phyloP scores from a whole-genome alignment of 352 stramenopile species.

The Phytophthora crassamura region DNA sequence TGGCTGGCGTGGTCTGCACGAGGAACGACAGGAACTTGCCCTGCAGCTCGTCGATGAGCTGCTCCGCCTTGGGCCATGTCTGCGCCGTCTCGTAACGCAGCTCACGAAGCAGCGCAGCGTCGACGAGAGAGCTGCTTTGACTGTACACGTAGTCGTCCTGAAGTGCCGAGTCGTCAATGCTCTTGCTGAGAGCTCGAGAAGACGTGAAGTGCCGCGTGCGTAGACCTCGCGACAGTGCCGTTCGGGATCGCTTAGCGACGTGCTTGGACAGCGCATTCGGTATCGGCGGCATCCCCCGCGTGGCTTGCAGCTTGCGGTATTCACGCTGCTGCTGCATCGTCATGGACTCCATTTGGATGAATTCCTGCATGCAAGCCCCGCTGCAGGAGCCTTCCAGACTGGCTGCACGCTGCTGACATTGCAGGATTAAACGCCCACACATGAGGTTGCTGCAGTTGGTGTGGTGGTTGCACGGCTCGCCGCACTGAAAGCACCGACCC shows the following conservation, averaged over 20 bases:
- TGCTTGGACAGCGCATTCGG: constrained; percentile 41
- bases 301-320: constrained; percentile 62
- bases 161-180: constrained; percentile 29
- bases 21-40: constrained; percentile 76
- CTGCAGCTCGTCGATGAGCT: constrained; percentile 69
- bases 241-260: constrained; percentile 25
- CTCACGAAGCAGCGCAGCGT: constrained; percentile 47
- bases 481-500: no score
- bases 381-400: constrained; percentile 55
- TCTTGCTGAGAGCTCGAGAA: constrained; percentile 42
- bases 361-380: constrained; percentile 57
- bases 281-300: constrained; percentile 49
- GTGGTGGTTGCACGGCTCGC: no score
- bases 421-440: constrained; percentile 65
- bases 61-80: constrained; percentile 56
- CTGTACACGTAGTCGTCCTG: constrained; percentile 36
- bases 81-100: constrained; percentile 46
- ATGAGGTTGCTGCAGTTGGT: constrained; percentile 65
- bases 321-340: constrained; percentile 43
- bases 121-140: constrained; percentile 29
- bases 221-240: constrained; percentile 34
- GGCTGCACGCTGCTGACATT: constrained; percentile 51
- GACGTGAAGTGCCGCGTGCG: constrained; percentile 28
- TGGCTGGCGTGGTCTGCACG: constrained; percentile 73
- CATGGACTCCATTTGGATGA: constrained; percentile 61